A percentile compares a stretch with the other conserved stretches of the same genome.
phyloP scores from a whole-genome alignment of 768 basidiomycete species.

The Pholiota conissans region DNA sequence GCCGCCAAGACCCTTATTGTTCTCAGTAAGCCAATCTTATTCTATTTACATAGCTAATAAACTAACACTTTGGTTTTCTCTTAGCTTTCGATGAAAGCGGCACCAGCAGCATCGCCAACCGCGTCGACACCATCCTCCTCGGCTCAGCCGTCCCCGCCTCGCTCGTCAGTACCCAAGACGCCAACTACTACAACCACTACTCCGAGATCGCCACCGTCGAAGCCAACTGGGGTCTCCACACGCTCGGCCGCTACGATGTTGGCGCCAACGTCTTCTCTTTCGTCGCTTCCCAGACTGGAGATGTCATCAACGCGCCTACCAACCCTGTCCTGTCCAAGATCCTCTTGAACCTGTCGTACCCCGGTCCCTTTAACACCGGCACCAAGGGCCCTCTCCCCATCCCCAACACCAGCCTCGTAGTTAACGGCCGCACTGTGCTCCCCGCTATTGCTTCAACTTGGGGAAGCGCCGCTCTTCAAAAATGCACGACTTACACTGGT shows the following conservation, averaged over 20 bases:
- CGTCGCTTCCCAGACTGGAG: slow-evolving; percentile 46
- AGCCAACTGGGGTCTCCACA: slow-evolving; percentile 62
- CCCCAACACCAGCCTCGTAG: slow-evolving; percentile 25
- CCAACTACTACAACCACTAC: slow-evolving; percentile 63
- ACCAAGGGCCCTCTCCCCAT: slow-evolving; percentile 15
- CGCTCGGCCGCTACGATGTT: slow-evolving; percentile 58
- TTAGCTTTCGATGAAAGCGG: slow-evolving; percentile 58
- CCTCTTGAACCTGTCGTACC: slow-evolving; percentile 25
- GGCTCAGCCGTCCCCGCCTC: slow-evolving; percentile 43
- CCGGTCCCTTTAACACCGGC: slow-evolving; percentile 25
- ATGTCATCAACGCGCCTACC: slow-evolving; percentile 28
- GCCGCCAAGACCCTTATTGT: slow-evolving; percentile 53
- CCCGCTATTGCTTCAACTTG: slow-evolving; percentile 22
- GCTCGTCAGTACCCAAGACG: slow-evolving; percentile 45
- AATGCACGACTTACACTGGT: slow-evolving; percentile 24
- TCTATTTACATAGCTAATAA: too few species aligned
- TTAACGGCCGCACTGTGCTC: slow-evolving; percentile 25
- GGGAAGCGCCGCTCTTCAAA: slow-evolving; percentile 21
- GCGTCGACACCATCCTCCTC: slow-evolving; percentile 41
- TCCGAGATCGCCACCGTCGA: slow-evolving; percentile 54
- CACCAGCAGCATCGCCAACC: slow-evolving; percentile 41
- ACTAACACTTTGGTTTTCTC: too few species aligned
- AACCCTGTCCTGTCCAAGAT: slow-evolving; percentile 8
- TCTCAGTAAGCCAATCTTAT: slow-evolving; percentile 30
- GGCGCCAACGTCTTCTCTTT: slow-evolving; percentile 57